Percentiles rank a stretch among this genome's conserved stretches.
phyloP scores from a whole-genome alignment of 768 basidiomycete genomes.

The Lepiota venenata region DNA sequence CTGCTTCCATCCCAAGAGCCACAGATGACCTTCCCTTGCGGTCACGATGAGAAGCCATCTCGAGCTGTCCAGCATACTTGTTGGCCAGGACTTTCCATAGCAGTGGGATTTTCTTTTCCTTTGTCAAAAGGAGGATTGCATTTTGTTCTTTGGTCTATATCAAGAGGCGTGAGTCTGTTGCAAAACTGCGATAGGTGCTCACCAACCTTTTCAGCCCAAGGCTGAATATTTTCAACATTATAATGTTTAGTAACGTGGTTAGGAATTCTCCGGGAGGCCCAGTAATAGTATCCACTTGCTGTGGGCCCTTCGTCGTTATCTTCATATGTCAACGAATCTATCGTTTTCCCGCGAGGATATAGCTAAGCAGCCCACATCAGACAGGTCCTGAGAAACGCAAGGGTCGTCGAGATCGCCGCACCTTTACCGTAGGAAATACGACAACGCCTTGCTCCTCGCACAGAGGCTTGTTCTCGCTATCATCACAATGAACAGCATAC shows the following conservation, averaged over 20 bases:
- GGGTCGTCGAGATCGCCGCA: slow-evolving; percentile 20
- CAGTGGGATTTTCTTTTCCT: slow-evolving; percentile 70
- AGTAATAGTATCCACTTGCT: slow-evolving; percentile 69
- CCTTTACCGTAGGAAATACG: slow-evolving; percentile 92
- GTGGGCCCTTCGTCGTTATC: slow-evolving; percentile 55
- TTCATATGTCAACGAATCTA: slow-evolving; percentile 64
- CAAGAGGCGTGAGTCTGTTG: background rate
- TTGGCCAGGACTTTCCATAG: slow-evolving; percentile 78
- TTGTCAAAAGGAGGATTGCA: slow-evolving; percentile 65
- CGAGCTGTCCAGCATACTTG: slow-evolving; percentile 59
- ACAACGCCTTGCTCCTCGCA: slow-evolving; percentile 81
- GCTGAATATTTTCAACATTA: slow-evolving; percentile 47
- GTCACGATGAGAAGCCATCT: slow-evolving; percentile 62
- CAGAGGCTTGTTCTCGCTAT: slow-evolving; percentile 68
- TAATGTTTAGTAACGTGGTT: slow-evolving; percentile 60
- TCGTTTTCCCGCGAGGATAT: slow-evolving; percentile 70
- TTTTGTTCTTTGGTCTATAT: slow-evolving; percentile 34
- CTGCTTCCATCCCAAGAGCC: slow-evolving; percentile 55
- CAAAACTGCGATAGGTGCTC: background rate
- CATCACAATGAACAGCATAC: slow-evolving; percentile 91
- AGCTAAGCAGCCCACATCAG: slow-evolving; percentile 32
- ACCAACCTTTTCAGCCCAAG: slow-evolving; percentile 71
- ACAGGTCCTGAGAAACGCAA: background rate
- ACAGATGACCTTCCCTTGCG: slow-evolving; percentile 57
- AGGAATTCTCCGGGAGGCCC: slow-evolving; percentile 72